Evolutionary conservation across 495 filamentous ascomycete species (phyloP), one percentile per base, ranked within the genome.

Genomic region (Lasiosphaeria hispida): DNA sequence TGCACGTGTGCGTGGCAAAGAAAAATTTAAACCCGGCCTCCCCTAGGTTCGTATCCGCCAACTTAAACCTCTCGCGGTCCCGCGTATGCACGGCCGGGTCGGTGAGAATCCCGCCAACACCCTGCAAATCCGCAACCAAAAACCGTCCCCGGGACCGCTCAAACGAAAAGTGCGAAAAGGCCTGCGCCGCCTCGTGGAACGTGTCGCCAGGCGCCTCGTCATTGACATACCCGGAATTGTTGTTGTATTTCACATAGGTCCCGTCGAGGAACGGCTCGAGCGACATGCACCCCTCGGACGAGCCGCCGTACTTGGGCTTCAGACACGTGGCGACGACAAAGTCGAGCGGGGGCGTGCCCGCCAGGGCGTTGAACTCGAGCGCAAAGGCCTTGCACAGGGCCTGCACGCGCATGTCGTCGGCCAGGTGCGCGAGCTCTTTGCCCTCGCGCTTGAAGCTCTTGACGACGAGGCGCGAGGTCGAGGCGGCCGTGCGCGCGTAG

Each of bases 121-220:
- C 71, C 55, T 74, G 72, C 8, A 74, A 40, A 49, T 75, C 72
- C 15, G 14, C 48, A 3, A 75, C 64, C 11, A 75, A 51, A 7
- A 75, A 65, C 41, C 38, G 42, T 15, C 74, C 74, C 15, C 42
- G 34, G 4, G 74, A 76, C n/a, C 73, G 68, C 63, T 76, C 74
- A 44, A 73, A 75, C 33, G 74, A 72, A 33, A 75, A 76, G 45
- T 76, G 74, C 0, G 70, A 74, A 47, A 76, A 76, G 9, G 72
- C 74, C 45, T 76, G 73, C 0, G 73, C 74, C 17, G 61, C 58
- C 19, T 60, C 42, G 39, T 70, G 69, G 53, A 64, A 61, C 0
- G 35, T 47, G 37, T 68, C 58, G 3, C 56, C 30, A 3, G 60
- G 36, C 1, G 37, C 7, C 30, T 64, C 66, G 1, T 70, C 45